Evolutionary conservation across 73 alveolate species (phyloP).

Genomic region (Effrenium voratum): DNA sequence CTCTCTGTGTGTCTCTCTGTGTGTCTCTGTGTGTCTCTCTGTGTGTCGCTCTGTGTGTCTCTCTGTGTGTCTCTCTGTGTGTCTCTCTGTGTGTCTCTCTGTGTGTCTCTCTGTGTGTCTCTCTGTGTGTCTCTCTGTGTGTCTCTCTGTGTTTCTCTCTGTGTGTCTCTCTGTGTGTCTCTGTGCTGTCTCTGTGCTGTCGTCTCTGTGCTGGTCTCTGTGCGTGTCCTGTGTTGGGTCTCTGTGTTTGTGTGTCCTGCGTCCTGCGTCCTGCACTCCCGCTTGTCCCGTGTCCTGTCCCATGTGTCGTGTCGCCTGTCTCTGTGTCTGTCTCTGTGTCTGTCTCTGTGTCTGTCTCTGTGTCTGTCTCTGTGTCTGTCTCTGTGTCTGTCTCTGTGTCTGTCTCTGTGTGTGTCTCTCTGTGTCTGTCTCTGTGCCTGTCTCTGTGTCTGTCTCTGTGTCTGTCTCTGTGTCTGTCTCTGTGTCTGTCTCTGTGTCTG

Average conservation of each 20-base stretch:
- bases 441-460: constrained; percentile 4
- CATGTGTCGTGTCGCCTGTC: neutral
- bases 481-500: neutral
- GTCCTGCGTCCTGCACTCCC: neutral
- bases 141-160: neutral
- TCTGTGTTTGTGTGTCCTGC: neutral
- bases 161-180: constrained; percentile 3
- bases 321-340: neutral
- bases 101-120: constrained; percentile 23
- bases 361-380: constrained; percentile 3
- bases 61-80: constrained; percentile 4
- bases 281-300: neutral
- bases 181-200: neutral
- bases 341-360: neutral
- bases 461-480: neutral
- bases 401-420: neutral
- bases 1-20: constrained; percentile 11
- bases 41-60: neutral
- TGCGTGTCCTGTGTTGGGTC: neutral
- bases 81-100: constrained; percentile 11
- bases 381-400: constrained; percentile 18
- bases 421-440: neutral
- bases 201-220: neutral
- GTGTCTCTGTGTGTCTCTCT: neutral
- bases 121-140: constrained; percentile 7